Conservation (phyloP, 345 rosid genomes). For the Combretum micranthum region DNA sequence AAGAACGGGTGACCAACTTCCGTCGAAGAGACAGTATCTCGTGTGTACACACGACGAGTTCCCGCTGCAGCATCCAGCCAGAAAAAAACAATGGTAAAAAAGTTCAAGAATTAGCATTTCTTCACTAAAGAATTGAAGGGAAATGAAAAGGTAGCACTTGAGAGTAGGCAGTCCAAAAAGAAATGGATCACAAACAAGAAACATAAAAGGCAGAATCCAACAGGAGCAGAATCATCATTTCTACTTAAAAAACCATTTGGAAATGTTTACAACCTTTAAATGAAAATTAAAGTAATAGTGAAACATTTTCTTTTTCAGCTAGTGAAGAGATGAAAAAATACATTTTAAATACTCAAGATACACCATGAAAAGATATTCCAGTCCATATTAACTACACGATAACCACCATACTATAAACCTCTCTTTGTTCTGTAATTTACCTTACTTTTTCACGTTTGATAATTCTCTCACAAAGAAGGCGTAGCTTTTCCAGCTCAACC, state of each 20-base stretch:
- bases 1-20: conserved; percentile 48
- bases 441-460: conserved; percentile 92
- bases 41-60: conserved; percentile 72
- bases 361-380: not conserved
- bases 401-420: not conserved
- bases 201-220: no score
- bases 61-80: conserved; percentile 55
- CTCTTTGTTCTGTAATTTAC: conserved; percentile 21
- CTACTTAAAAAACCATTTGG: no score
- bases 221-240: no score
- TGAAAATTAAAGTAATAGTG: no score
- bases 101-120: not conserved
- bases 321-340: no score
- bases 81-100: conserved; percentile 4
- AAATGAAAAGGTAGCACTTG: no score
- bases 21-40: conserved; percentile 69
- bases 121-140: no score
- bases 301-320: no score
- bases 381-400: not conserved
- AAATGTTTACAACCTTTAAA: no score
- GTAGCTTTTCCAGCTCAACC: conserved; percentile 90
- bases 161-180: no score
- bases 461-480: conserved; percentile 93
- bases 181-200: no score
- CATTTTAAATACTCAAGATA: not conserved